Evolutionary conservation across 371 early-diverging fungal species (phyloP).

Genomic region (Coemansia sp.): DNA sequence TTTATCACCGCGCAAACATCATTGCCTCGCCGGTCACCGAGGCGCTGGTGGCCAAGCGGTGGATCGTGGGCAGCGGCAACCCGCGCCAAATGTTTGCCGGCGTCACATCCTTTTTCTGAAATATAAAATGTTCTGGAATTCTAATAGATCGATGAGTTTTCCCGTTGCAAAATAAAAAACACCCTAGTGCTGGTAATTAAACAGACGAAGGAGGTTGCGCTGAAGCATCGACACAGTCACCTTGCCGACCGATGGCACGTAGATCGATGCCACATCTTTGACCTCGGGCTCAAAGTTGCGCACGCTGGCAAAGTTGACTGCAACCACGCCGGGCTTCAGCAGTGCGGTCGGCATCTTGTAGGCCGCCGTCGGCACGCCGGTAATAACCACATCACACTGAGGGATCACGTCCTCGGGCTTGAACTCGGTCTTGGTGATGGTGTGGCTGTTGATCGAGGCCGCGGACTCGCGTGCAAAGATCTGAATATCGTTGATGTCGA

Average conservation of each 20-base stretch:
- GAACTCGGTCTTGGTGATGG: constrained; percentile 68
- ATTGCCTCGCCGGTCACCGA: constrained; percentile 28
- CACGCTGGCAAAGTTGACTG: constrained; percentile 91
- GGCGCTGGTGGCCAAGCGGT: constrained; percentile 41
- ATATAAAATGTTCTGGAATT: not conserved
- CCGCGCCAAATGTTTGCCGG: constrained; percentile 45
- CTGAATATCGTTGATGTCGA: constrained; percentile 87
- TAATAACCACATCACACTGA: constrained; percentile 91
- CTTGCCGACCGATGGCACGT: constrained; percentile 95
- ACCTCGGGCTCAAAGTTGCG: constrained; percentile 90
- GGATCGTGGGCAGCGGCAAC: constrained; percentile 44
- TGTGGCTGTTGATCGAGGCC: constrained; percentile 73
- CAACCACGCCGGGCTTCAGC: constrained; percentile 92
- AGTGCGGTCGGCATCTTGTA: constrained; percentile 83
- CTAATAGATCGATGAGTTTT: not conserved
- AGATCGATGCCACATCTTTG: constrained; percentile 85
- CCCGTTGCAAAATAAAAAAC: not conserved
- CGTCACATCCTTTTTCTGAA: constrained; percentile 33
- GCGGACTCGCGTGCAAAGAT: constrained; percentile 85
- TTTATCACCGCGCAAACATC: constrained; percentile 31
- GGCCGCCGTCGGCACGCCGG: constrained; percentile 86
- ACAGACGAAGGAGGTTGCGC: constrained; percentile 85
- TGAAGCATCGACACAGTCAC: constrained; percentile 97
- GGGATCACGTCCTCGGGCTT: constrained; percentile 79
- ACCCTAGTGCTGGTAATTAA: constrained; percentile 61